Evolutionary conservation across 23 red algal species (phyloP).

Genomic region (Chondrus crispus): DNA sequence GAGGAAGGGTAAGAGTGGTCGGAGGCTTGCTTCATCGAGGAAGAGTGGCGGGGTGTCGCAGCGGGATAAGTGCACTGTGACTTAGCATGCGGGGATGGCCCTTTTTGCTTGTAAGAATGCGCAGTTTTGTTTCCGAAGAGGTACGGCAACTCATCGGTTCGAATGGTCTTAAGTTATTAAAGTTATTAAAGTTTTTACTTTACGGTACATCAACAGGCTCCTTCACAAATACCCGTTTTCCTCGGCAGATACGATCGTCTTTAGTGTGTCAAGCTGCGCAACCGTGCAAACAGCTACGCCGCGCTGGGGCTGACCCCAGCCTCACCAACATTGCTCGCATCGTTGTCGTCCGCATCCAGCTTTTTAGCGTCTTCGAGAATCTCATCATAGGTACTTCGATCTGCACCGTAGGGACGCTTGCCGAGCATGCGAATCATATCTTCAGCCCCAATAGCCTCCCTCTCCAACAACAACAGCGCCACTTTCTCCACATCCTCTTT

Average conservation of each 20-base stretch:
- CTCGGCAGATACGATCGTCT: not conserved
- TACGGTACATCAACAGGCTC: slow-evolving; percentile 6
- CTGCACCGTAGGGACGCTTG: slow-evolving; percentile 77
- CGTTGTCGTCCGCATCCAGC: not conserved
- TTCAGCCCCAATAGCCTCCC: slow-evolving; percentile 83
- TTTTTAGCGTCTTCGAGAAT: slow-evolving; percentile 64
- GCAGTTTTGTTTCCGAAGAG: not conserved
- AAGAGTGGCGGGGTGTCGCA: not conserved
- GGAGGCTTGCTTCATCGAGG: not conserved
- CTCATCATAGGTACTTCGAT: slow-evolving; percentile 73
- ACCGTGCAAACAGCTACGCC: not conserved
- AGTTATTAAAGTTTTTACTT: too few relatives aligned
- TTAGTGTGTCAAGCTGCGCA: not conserved
- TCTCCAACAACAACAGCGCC: slow-evolving; percentile 74
- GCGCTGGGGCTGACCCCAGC: not conserved
- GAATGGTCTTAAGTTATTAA: not conserved
- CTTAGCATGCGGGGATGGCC: not conserved
- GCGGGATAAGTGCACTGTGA: not conserved
- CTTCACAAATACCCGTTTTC: too few relatives aligned
- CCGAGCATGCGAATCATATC: slow-evolving; percentile 92
- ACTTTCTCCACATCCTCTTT: slow-evolving; percentile 69
- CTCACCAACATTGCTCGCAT: not conserved
- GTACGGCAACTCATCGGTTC: too few relatives aligned
- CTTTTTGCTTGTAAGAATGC: not conserved
- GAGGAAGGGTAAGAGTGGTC: not conserved